Base-by-base conservation (phyloP, 106 monocot genomes). In the Dactylorhiza incarnata region DNA sequence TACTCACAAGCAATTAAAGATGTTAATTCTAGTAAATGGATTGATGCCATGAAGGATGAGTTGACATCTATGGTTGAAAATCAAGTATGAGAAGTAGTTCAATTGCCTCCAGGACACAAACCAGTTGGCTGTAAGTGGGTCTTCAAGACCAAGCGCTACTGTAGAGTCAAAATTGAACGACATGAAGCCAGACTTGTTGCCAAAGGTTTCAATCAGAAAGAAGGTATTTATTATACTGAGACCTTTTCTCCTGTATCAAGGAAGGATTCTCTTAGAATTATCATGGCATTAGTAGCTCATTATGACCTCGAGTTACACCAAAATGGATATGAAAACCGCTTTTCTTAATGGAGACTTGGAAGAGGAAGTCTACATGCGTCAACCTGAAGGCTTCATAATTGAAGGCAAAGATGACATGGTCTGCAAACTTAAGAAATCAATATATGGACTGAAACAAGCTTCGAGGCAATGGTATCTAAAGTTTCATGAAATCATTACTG, bases 141-240 rank as follows among this genome's bases (percentile, higher is more conserved):
- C 55, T 55, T 55, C 15, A 55, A 54, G 0, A 54, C 16, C 17
- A 54, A 54, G 17, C 0, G 0, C 0, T 1, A 54, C 14, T 54
- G 1, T 3, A 54, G 17, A 3, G 54, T 0, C 17, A 54, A 54
- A 15, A 15, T 54, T 15, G 54, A 54, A 54, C 12, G 16, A 54
- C 14, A 76, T 65, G 58, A 75, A 17, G 54, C 75, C 5, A 5
- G 55, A 59, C 44, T 58, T 16, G 26, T 56, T 16, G 56, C 11
- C 7, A 75, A 75, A 59, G 8, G 56, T 7, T 75, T 75, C 23
- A 75, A 23, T 44, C 55, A 75, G 58, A 75, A 75, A 19, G 75
- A 58, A 75, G 56, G 55, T 15, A 75, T 59, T 14, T 25, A 75
- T 44, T 75, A 58, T 45, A 10, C 12, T 14, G 54, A 55, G 49